Evolutionary conservation across 2,329 filamentous ascomycete genomes (phyloP), one percentile per base, ranked within the genome.

Genomic region (Arthrobotrys musiformis): DNA sequence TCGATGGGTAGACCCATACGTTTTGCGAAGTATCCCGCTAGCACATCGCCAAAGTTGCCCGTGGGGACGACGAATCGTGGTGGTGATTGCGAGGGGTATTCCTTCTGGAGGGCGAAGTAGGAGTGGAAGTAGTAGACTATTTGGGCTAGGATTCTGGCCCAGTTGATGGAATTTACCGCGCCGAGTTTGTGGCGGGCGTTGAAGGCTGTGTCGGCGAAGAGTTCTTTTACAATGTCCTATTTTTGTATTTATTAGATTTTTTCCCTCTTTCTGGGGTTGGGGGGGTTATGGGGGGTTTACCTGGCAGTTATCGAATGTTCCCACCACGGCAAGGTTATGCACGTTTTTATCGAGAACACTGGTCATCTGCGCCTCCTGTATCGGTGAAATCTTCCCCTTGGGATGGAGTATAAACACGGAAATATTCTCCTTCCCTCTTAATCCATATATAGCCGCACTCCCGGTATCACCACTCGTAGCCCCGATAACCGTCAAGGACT

Each of bases 351-450:
- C 95, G 44, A 93, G 86, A 28, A 95, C 92, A 0, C 94, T 97
- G 0, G 94, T 97, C 95, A 98, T 98, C 85, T 98, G 95, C 3
- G 92, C 92, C 84, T 98, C 93, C 84, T 98, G 95, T 70, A 98
- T 92, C 13, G 93, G 92, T 83, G 91, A 93, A 79, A 98, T 91
- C 80, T 93, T 92, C 78, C 93, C 94, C 84, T 95, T 92, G 26
- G 95, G 95, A 84, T 94, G 91, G 81, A 98, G 88, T 82, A 99
- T 98, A 85, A 97, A 95, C 64, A 98, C 92, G 0, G 93, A 96
- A 15, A 97, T 92, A 86, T 99, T 95, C 85, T 97, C 94, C 89
- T 98, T 98, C 67, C 94, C 93, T 61, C 94, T 87, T 67, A 99
- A 87, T 69, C 95, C 95, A 82, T 98, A 97, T 81, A 99, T 98